A percentile compares a stretch with the other conserved stretches of the same genome.
phyloP scores from a whole-genome alignment of 805 yeast species.

The Starmerella sp. region DNA sequence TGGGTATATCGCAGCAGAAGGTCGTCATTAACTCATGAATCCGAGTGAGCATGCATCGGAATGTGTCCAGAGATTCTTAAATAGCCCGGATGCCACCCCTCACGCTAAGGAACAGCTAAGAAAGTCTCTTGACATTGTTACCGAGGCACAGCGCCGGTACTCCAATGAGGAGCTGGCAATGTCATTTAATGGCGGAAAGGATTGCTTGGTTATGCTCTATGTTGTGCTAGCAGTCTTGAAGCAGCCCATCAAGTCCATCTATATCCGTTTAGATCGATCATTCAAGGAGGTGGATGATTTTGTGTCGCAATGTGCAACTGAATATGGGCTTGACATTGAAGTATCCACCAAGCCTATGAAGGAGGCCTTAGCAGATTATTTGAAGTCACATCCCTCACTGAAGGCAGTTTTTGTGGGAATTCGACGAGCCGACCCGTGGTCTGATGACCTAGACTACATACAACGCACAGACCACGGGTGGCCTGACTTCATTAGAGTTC shows the following conservation, averaged over 20 bases:
- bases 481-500: constrained; percentile 77
- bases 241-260: constrained; percentile 41
- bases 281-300: constrained; percentile 63
- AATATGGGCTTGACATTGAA: constrained; percentile 44
- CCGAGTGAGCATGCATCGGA: constrained; percentile 2
- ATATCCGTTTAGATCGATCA: constrained; percentile 62
- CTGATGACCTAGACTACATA: constrained; percentile 43
- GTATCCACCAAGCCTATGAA: constrained; percentile 39
- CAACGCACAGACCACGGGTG: constrained; percentile 80
- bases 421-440: constrained; percentile 78
- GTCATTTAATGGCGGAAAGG: constrained; percentile 94
- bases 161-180: constrained; percentile 38
- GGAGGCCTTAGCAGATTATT: constrained; percentile 56
- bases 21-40: background rate
- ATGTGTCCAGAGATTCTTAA: constrained; percentile 4
- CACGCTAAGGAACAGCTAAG: constrained; percentile 23
- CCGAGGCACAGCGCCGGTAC: constrained; percentile 23
- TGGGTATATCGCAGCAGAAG: no score
- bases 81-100: constrained; percentile 1
- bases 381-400: constrained; percentile 42
- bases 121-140: constrained; percentile 23
- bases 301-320: constrained; percentile 41
- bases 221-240: constrained; percentile 47
- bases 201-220: constrained; percentile 79
- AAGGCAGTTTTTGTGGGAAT: constrained; percentile 79